Percentiles rank a stretch among this genome's conserved stretches.
Conservation (phyloP, 2,329 filamentous ascomycete species). For the Ophiostoma fasciatum region DNA sequence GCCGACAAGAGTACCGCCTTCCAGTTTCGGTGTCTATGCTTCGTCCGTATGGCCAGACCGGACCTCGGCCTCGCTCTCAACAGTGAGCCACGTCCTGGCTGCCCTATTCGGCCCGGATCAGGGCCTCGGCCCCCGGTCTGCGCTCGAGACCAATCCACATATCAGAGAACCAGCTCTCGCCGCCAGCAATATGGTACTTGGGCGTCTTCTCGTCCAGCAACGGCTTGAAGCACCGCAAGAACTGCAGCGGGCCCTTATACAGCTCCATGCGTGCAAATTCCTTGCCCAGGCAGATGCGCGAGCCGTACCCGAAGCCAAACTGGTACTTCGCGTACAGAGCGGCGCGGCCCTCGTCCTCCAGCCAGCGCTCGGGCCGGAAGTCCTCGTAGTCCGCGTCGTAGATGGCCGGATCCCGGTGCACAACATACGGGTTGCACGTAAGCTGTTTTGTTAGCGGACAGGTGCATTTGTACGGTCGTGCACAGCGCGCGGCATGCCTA, state of each 20-base stretch:
- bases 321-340: constrained; percentile 19
- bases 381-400: constrained; percentile 41
- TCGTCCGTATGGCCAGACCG: too few species aligned
- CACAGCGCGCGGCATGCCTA: too few species aligned
- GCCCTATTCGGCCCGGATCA: not conserved
- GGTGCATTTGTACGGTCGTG: too few species aligned
- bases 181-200: constrained; percentile 25
- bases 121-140: not conserved
- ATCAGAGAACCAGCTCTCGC: constrained; percentile 25
- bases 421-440: constrained; percentile 44
- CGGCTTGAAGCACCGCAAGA: constrained; percentile 25
- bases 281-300: constrained; percentile 37
- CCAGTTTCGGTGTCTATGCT: too few species aligned
- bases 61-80: too few species aligned
- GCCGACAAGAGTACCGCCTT: too few species aligned
- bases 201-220: constrained; percentile 18
- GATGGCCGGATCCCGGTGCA: constrained; percentile 40
- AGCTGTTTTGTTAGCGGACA: too few species aligned
- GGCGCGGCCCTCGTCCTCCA: constrained; percentile 23
- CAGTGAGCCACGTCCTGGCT: too few species aligned
- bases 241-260: constrained; percentile 25
- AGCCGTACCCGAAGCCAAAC: constrained; percentile 41
- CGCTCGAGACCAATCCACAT: constrained; percentile 19
- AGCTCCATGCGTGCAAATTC: constrained; percentile 27
- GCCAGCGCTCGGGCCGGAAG: constrained; percentile 45